Percentiles rank a stretch among this genome's conserved stretches.
Conservation (phyloP, 768 basidiomycete species). For the Suillus alpinus region DNA sequence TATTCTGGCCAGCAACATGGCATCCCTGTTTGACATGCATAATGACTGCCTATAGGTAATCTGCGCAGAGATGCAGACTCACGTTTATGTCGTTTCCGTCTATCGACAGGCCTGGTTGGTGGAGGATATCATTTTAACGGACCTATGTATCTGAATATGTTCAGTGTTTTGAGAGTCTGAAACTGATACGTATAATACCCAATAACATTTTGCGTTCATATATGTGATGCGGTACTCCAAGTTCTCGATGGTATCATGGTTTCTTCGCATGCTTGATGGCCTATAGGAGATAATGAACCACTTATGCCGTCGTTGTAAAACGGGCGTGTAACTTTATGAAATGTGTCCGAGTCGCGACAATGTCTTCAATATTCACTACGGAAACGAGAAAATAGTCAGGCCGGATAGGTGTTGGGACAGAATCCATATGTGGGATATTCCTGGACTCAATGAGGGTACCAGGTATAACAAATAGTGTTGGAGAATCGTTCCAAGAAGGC, state of each 20-base stretch:
- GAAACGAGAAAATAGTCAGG: too few species aligned
- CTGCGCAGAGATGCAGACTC: neutral
- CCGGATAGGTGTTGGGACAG: too few species aligned
- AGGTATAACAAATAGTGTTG: too few species aligned
- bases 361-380: too few species aligned
- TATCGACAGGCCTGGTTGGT: neutral
- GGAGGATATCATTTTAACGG: neutral
- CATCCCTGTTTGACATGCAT: neutral
- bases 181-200: neutral
- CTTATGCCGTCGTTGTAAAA: neutral
- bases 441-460: too few species aligned
- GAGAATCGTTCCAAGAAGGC: too few species aligned
- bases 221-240: too few species aligned
- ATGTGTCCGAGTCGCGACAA: neutral
- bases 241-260: neutral
- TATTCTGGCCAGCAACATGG: neutral
- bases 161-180: neutral
- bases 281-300: neutral
- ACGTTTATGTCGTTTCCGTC: neutral
- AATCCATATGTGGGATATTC: too few species aligned
- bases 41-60: neutral
- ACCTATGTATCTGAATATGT: neutral
- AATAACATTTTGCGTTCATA: neutral
- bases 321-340: conserved; percentile 1
- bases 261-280: too few species aligned